A percentile compares a stretch with the other conserved stretches of the same genome.
Evolutionary conservation across 441 rosid species (phyloP).

Genomic region (Breynia disticha): DNA sequence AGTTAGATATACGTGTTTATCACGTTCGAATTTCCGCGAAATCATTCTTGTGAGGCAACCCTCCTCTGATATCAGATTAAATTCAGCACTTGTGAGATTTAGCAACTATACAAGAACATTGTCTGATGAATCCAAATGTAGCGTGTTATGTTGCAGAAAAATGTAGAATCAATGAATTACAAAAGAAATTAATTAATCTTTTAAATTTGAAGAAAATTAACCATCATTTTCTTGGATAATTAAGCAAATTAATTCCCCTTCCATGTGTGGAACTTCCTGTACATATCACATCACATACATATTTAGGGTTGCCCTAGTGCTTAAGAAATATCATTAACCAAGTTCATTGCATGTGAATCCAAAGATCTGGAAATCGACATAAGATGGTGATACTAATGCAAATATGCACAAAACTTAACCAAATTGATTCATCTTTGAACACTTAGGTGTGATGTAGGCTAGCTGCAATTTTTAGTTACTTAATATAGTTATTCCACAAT

Average conservation of each 20-base stretch:
- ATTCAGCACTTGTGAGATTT: no score
- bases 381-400: neutral
- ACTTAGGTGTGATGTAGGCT: neutral
- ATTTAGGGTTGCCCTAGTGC: neutral
- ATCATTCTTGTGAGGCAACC: no score
- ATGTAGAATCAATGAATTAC: neutral
- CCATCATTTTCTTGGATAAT: no score
- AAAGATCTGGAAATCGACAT: slow-evolving; percentile 3
- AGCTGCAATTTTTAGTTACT: neutral
- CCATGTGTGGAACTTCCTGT: neutral
- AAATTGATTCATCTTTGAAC: neutral
- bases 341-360: slow-evolving; percentile 9
- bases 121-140: no score
- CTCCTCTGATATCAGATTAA: no score
- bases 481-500: neutral
- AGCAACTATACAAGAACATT: no score
- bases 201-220: no score
- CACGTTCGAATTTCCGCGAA: no score
- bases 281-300: neutral
- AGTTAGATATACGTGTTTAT: no score
- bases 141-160: no score
- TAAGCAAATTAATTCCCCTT: no score
- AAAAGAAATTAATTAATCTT: neutral
- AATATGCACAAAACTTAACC: neutral
- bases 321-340: neutral